A percentile compares a stretch with the other conserved stretches of the same genome.
These are phyloP conservation scores for Penicillium macrosclerotiorum DNA, from an alignment of 495 filamentous ascomycete species.

Conservation along the genomic window DNA sequence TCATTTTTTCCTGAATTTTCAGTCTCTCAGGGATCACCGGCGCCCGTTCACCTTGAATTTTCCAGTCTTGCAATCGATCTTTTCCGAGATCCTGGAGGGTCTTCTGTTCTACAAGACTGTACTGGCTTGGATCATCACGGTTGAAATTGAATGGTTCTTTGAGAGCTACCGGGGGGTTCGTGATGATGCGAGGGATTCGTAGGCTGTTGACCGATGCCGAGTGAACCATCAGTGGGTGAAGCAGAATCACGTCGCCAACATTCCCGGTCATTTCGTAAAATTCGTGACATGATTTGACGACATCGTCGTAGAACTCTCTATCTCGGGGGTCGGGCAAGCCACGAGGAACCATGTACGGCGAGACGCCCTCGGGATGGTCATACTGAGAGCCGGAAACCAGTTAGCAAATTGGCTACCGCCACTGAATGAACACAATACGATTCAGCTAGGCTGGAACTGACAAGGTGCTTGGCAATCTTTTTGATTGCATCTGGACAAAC, in stretches of 20 bases:
- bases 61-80: constrained; percentile 60
- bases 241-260: constrained; percentile 64
- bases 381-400: constrained; percentile 27
- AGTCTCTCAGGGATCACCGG: constrained; percentile 46
- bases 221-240: constrained; percentile 76
- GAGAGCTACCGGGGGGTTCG: constrained; percentile 66
- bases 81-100: constrained; percentile 60
- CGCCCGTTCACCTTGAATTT: constrained; percentile 54
- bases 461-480: constrained; percentile 55
- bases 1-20: constrained; percentile 39
- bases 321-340: constrained; percentile 37
- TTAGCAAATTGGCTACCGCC: too few relatives aligned
- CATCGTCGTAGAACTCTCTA: constrained; percentile 52
- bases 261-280: constrained; percentile 67
- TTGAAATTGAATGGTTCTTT: constrained; percentile 64
- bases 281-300: constrained; percentile 44
- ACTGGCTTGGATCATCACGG: constrained; percentile 52
- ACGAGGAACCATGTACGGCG: constrained; percentile 61
- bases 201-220: constrained; percentile 59
- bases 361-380: constrained; percentile 66
- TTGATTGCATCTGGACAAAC: constrained; percentile 60
- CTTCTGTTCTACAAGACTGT: constrained; percentile 67
- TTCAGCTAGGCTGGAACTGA: constrained; percentile 9
- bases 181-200: constrained; percentile 63
- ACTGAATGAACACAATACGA: too few relatives aligned